phyloP scores from a whole-genome alignment of 2,329 filamentous ascomycete species.

The Mariannaea sp. region DNA sequence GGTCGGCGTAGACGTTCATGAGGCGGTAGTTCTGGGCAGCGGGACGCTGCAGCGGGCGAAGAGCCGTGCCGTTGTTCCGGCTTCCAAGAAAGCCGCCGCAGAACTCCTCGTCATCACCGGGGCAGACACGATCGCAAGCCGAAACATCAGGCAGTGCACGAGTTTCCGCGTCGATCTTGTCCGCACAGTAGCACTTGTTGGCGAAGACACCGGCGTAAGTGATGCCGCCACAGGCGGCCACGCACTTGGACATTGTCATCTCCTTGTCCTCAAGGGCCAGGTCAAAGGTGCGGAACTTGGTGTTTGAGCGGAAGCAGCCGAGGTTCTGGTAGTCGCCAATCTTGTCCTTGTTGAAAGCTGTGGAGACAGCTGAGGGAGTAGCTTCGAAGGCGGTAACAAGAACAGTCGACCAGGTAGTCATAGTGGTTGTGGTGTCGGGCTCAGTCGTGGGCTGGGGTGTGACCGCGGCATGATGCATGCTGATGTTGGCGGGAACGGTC shows the following conservation, averaged over 20 bases:
- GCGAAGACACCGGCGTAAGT: slow-evolving; percentile 49
- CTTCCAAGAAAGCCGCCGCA: slow-evolving; percentile 48
- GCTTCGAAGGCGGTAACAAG: slow-evolving; percentile 33
- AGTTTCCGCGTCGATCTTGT: slow-evolving; percentile 47
- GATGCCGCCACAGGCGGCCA: slow-evolving; percentile 42
- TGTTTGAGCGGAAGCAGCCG: slow-evolving; percentile 50
- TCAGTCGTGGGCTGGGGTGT: slow-evolving; percentile 8
- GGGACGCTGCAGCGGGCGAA: slow-evolving; percentile 29
- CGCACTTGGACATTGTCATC: slow-evolving; percentile 50
- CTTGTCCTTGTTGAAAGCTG: slow-evolving; percentile 39
- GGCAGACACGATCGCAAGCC: slow-evolving; percentile 47
- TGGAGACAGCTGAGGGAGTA: slow-evolving; percentile 6
- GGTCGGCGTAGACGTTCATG: slow-evolving; percentile 51
- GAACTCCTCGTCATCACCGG: slow-evolving; percentile 46
- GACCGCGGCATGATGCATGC: neutral
- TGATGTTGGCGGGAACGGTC: slow-evolving; percentile 3
- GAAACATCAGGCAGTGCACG: slow-evolving; percentile 36
- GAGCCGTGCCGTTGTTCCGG: slow-evolving; percentile 8
- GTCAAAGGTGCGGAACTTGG: slow-evolving; percentile 44
- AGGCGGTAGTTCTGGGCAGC: slow-evolving; percentile 41
- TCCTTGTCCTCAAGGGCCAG: slow-evolving; percentile 34
- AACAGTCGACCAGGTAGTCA: slow-evolving; percentile 34
- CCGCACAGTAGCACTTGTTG: slow-evolving; percentile 53
- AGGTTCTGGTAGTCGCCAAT: slow-evolving; percentile 44
- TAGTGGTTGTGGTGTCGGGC: slow-evolving; percentile 37